These are phyloP conservation scores for Mycosarcoma maydis DNA, from an alignment of 1,284 basidiomycete species.

Conservation along the genomic window DNA sequence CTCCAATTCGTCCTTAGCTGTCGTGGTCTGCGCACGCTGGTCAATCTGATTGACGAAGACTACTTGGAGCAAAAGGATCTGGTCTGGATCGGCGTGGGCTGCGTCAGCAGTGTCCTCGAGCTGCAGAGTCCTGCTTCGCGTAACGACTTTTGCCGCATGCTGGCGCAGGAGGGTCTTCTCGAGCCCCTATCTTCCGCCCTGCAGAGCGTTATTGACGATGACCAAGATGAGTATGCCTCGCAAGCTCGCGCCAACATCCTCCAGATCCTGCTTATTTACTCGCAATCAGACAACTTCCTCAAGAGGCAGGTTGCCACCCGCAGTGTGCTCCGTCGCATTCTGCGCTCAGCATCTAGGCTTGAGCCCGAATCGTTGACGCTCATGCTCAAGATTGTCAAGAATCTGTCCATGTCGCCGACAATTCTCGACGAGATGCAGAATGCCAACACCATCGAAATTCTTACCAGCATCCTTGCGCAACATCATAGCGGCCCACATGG, in stretches of 20 bases:
- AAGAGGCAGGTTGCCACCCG: constrained; percentile 88
- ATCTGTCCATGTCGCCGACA: constrained; percentile 85
- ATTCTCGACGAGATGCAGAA: constrained; percentile 93
- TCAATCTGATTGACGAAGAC: constrained; percentile 94
- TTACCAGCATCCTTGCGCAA: constrained; percentile 84
- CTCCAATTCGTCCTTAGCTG: constrained; percentile 73
- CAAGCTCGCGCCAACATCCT: constrained; percentile 88
- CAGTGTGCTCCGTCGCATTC: constrained; percentile 85
- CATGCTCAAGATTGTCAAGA: constrained; percentile 93
- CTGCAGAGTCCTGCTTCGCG: constrained; percentile 90
- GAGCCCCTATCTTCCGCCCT: constrained; percentile 91
- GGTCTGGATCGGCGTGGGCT: constrained; percentile 92
- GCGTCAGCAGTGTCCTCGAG: constrained; percentile 93
- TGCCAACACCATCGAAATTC: constrained; percentile 89
- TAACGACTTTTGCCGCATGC: constrained; percentile 98
- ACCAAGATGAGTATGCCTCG: constrained; percentile 71
- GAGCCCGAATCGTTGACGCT: constrained; percentile 85
- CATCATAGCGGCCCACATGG: constrained; percentile 81
- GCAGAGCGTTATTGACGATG: constrained; percentile 82
- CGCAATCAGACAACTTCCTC: constrained; percentile 90
- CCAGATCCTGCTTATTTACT: constrained; percentile 89
- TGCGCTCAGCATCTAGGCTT: constrained; percentile 22
- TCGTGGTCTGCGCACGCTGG: constrained; percentile 89
- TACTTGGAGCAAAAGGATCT: constrained; percentile 86
- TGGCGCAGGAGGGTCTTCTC: constrained; percentile 90